Percentiles rank a stretch among this genome's conserved stretches.
Evolutionary conservation across 768 basidiomycete genomes (phyloP).

Genomic region (Tricholoma sp.): DNA sequence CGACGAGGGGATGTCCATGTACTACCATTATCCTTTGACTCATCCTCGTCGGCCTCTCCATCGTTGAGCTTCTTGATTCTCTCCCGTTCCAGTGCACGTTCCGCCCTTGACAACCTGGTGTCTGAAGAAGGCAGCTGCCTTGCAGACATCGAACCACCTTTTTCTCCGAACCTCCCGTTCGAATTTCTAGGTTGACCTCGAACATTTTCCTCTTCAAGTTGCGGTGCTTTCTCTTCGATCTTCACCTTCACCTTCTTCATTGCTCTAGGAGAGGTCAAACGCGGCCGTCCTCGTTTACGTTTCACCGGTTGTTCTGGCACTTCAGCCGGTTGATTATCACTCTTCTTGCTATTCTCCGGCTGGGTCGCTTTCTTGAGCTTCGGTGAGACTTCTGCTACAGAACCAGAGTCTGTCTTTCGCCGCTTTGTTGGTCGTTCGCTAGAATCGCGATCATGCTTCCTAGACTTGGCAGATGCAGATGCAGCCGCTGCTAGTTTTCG

Average conservation of each 20-base stretch:
- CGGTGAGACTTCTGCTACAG: constrained; percentile 22
- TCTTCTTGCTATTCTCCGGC: constrained; percentile 9
- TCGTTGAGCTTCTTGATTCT: constrained; percentile 24
- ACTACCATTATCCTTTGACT: constrained; percentile 2
- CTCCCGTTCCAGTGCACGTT: constrained; percentile 36
- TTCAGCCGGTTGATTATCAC: constrained; percentile 9
- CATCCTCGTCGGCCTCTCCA: constrained; percentile 15
- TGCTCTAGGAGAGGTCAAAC: constrained; percentile 25
- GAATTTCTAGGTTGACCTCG: constrained; percentile 53
- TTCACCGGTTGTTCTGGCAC: constrained; percentile 15
- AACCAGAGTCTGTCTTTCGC: constrained; percentile 39
- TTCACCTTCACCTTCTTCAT: constrained; percentile 4
- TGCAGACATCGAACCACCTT: constrained; percentile 32
- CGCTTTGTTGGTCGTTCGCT: constrained; percentile 42
- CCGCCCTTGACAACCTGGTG: constrained; percentile 27
- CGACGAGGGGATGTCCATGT: constrained; percentile 15
- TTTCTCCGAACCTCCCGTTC: constrained; percentile 68
- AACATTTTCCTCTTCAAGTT: constrained; percentile 16
- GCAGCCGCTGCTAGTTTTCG: constrained; percentile 47
- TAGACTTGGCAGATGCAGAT: constrained; percentile 21
- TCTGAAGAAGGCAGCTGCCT: constrained; percentile 22
- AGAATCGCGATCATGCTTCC: constrained; percentile 27
- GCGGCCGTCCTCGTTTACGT: constrained; percentile 39
- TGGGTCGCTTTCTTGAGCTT: constrained; percentile 11
- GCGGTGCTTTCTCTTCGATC: constrained; percentile 16